Evolutionary conservation across 768 basidiomycete species (phyloP), one percentile per base, ranked within the genome.

Genomic region (Pleurotus pulmonarius): DNA sequence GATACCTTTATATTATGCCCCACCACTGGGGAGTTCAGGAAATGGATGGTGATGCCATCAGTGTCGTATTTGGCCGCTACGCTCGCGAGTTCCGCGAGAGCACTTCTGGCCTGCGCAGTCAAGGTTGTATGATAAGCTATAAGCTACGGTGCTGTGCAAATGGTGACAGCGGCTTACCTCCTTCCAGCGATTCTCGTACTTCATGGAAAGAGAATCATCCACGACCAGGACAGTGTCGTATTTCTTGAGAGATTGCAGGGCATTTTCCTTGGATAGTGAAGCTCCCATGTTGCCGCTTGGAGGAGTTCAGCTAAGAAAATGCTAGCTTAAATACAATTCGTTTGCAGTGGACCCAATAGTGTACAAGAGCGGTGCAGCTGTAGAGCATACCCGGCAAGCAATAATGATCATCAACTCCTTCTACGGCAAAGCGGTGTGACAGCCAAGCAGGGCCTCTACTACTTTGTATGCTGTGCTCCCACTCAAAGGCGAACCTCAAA

Each of bases 201-300:
- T 37, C 85, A 87, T 86, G 3, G 83, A 85, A 5, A 66, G 65
- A 3, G 85, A 86, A 63, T 87, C 85, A 64, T 85, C 83, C 55
- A 87, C 72, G 44, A 87, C 65, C 41, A 86, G 66, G 6, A 85
- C 75, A 0, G 83, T 86, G 55, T 86, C 75, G 58, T 82, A 86
- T 53, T 73, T 65, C 39, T 65, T 60, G 4, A 85, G 64, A 26
- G 67, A 71, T 20, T 76, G 63, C 37, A 73, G 47, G 4, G 63
- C 67, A 59, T 72, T 59, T 49, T 73, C 72, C 24, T 53, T 53
- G 15, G 51, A 53, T 12, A 53, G 18, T 22, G 16, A n/a, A 15
- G 39, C 39, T 20, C 51, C 51, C 51, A 53, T 53, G 24, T 13
- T 60, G 29, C 11, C 29, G 29, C 29, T 34, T 34, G 29, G 8